Evolutionary conservation across 495 filamentous ascomycete genomes (phyloP), one percentile per base, ranked within the genome.

Genomic region (Aspergillus cavernicola): DNA sequence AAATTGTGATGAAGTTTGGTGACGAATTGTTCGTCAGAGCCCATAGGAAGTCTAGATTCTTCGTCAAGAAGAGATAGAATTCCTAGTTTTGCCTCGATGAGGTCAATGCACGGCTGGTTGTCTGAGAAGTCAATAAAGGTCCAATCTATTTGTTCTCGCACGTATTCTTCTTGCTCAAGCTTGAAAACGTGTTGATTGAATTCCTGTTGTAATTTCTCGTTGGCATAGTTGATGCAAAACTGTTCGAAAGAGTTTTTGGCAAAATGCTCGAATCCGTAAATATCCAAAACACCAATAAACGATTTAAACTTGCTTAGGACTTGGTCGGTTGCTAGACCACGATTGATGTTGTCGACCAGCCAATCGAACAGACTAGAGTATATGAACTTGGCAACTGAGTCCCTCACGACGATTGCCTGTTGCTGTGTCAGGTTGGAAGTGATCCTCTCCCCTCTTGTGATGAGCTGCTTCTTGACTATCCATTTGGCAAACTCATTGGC

Each of bases 131-230:
- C 93, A 74, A 99, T 99, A 67, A 97, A 99, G 11, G 89, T 96
- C 93, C 93, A 99, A 66, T 97, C 92, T 58, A 99, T 99, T 72
- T 97, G 78, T 66, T 99, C 93, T 26, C 88, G 81, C 11, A 97
- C 80, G 71, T 99, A 99, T 73, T 99, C 93, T 71, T 97, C 95
- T 68, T 99, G 93, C 68, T 99, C 93, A 16, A 99, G 81, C 66
- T 97, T 96, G 83, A 99, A 99, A n/a, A 99, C 93, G 60, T 99
- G 93, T 69, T 95, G 90, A 69, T 99, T 99, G 77, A 99, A 99
- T 62, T 99, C 95, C 65, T 99, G 93, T 65, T 99, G 93, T 29
- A 99, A 74, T 69, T 99, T 99, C 71, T 99, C 93, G 70, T 99
- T 99, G 66, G 93, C 93, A 61, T 97, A 99, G 73, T 99, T 99